Conservation (phyloP, 129 eudicot species). For the Tagetes patula region DNA sequence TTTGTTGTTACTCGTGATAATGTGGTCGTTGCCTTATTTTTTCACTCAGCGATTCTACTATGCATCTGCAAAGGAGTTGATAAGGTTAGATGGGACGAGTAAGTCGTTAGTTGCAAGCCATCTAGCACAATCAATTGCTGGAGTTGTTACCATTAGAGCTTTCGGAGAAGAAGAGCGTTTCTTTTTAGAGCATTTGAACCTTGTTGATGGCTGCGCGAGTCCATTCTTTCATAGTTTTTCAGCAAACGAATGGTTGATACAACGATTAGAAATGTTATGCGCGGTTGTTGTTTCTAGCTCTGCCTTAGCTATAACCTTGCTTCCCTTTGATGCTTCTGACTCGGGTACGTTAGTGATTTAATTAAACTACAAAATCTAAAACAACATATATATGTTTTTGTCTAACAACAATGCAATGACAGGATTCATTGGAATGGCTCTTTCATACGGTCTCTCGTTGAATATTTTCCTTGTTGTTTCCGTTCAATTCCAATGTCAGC, state of each 20-base stretch:
- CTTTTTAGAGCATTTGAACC: conserved; percentile 44
- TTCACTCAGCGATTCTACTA: conserved; percentile 49
- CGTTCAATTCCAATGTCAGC: conserved; percentile 44
- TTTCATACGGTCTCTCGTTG: conserved; percentile 68
- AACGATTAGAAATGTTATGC: conserved; percentile 59
- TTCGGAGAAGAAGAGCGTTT: conserved; percentile 66
- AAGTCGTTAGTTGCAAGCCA: conserved; percentile 69
- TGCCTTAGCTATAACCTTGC: conserved; percentile 54
- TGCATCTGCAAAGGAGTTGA: conserved; percentile 73
- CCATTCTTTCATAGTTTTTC: conserved; percentile 64
- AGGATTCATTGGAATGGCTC: conserved; percentile 76
- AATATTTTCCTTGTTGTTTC: conserved; percentile 43
- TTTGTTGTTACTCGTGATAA: conserved; percentile 4
- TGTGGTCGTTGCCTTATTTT: not conserved
- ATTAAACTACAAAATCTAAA: not conserved
- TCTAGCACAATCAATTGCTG: conserved; percentile 68
- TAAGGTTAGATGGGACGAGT: conserved; percentile 75
- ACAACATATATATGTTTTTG: not conserved
- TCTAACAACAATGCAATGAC: conserved; percentile 22
- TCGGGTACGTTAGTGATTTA: conserved; percentile 42
- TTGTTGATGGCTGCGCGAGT: conserved; percentile 57
- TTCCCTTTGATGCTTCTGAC: conserved; percentile 47
- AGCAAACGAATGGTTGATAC: conserved; percentile 80
- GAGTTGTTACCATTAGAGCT: conserved; percentile 74
- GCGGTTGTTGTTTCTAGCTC: conserved; percentile 57